Percentiles rank a stretch among this genome's conserved stretches.
Evolutionary conservation across 2,329 filamentous ascomycete genomes (phyloP).

Genomic region (Fusarium mexicanum): DNA sequence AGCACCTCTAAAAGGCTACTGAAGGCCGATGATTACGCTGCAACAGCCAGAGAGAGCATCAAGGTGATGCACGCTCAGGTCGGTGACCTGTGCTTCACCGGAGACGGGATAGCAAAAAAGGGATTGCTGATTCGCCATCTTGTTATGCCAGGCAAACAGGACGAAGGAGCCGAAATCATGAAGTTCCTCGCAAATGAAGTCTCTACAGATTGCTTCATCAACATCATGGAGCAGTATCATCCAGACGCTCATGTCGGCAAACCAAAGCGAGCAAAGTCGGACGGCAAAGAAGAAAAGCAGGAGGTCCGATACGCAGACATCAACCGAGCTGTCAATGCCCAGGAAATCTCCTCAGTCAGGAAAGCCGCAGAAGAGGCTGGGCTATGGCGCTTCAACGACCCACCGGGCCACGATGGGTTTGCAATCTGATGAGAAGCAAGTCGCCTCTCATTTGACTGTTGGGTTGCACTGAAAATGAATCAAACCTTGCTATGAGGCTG

Average conservation of each 20-base stretch:
- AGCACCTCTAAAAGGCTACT: constrained; percentile 74
- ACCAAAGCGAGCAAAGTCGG: constrained; percentile 51
- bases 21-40: constrained; percentile 80
- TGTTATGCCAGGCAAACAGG: constrained; percentile 84
- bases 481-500: constrained; percentile 19
- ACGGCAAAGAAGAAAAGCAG: constrained; percentile 54
- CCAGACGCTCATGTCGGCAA: constrained; percentile 86
- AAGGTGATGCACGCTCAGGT: constrained; percentile 84
- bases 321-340: constrained; percentile 67
- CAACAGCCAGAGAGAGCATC: constrained; percentile 78
- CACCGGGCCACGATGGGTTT: constrained; percentile 62
- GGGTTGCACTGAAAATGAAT: constrained; percentile 1
- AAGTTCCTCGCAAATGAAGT: constrained; percentile 78
- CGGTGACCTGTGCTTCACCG: constrained; percentile 83
- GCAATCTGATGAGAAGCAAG: constrained; percentile 51
- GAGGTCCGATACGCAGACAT: constrained; percentile 78
- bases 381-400: constrained; percentile 81
- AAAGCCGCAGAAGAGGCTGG: constrained; percentile 76
- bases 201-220: constrained; percentile 79
- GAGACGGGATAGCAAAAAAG: constrained; percentile 81
- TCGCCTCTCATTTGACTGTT: constrained; percentile 11
- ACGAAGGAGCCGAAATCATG: constrained; percentile 79
- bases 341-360: constrained; percentile 73
- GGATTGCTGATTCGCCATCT: constrained; percentile 81
- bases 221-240: constrained; percentile 91